Base-by-base conservation (phyloP, 257 asterid species). In the Prunella vulgaris region DNA sequence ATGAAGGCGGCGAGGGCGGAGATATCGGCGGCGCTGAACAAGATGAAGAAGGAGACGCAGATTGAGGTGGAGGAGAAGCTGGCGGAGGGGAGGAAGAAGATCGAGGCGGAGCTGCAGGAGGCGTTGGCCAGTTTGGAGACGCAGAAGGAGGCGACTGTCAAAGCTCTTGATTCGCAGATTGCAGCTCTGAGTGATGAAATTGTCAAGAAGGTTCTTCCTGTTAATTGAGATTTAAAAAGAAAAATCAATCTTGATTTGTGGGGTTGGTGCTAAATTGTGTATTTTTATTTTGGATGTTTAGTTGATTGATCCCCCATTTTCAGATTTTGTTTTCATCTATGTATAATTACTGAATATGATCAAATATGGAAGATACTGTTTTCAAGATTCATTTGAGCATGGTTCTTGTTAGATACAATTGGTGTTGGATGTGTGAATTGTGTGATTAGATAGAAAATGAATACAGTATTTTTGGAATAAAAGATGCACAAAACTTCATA, bases 41-140 rank as follows among this genome's bases (percentile, higher is more conserved):
- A 90, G 90, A 90, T 93, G 98, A 90, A 88, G 93, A 93, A 83
- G 80, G 98, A 92, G 75, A 85, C 97, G 56, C 96, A 90, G 85
- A 21, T 38, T 7, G 98, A 92, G 81, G 95, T 93, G 69, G 99
- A 93, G 76, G 70, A 77, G 86, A 87, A 82, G 77, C 30, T 90
- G 53, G 88, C 85, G 14, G 97, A 86, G 77, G 96, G 97, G 7
- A 69, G 96, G 80, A 81, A 79, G 97, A 93, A 74, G 82, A 79
- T 93, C 57, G 99, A 93, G 82, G 84, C 80, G 5, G 99, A 93
- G 84, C 80, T 93, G 78, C 85, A 68, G 53, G 98, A 90, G 78
- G 98, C 98, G 2, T 58, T 92, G 83, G 83, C 73, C 1, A 79
- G 74, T 5, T 75, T 90, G 77, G 99, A 93, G 69, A 74, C 35